Evolutionary conservation across 371 early-diverging fungal genomes (phyloP).

Genomic region (Phascolomyces articulosus): DNA sequence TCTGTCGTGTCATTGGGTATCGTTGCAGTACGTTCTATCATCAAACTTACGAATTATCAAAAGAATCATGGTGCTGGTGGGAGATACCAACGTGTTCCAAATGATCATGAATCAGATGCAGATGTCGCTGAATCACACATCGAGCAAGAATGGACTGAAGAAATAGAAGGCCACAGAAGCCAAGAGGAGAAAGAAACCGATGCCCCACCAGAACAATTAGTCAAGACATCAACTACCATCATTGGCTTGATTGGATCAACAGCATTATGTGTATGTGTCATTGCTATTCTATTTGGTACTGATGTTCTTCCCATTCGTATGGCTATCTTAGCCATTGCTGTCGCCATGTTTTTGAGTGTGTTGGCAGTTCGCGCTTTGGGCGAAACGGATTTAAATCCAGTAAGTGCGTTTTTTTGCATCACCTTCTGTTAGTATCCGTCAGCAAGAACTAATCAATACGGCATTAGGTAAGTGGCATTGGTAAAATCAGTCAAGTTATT

Average conservation of each 20-base stretch:
- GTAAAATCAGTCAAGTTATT: constrained; percentile 83
- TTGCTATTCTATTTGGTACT: constrained; percentile 62
- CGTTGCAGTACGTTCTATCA: constrained; percentile 44
- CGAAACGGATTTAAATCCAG: constrained; percentile 84
- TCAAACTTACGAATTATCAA: constrained; percentile 11
- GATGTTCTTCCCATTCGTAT: constrained; percentile 51
- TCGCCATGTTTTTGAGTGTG: constrained; percentile 67
- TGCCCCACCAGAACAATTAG: constrained; percentile 51
- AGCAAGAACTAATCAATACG: too few species aligned
- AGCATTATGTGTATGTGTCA: constrained; percentile 57
- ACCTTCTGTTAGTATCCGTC: too few species aligned
- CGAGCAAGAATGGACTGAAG: constrained; percentile 22
- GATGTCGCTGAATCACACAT: constrained; percentile 21
- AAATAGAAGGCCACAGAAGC: constrained; percentile 9
- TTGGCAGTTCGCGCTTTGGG: constrained; percentile 78
- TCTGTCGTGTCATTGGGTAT: constrained; percentile 67
- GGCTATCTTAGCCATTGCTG: constrained; percentile 54
- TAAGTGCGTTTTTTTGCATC: too few species aligned
- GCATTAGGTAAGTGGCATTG: constrained; percentile 78
- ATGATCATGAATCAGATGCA: not conserved
- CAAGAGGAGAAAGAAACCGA: constrained; percentile 38
- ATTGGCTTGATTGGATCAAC: constrained; percentile 65
- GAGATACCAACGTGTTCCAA: not conserved
- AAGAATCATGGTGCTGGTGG: not conserved
- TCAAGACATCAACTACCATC: constrained; percentile 60